A percentile compares a stretch with the other conserved stretches of the same genome.
Evolutionary conservation across 345 rosid genomes (phyloP).

Genomic region (Syzygium aromaticum): DNA sequence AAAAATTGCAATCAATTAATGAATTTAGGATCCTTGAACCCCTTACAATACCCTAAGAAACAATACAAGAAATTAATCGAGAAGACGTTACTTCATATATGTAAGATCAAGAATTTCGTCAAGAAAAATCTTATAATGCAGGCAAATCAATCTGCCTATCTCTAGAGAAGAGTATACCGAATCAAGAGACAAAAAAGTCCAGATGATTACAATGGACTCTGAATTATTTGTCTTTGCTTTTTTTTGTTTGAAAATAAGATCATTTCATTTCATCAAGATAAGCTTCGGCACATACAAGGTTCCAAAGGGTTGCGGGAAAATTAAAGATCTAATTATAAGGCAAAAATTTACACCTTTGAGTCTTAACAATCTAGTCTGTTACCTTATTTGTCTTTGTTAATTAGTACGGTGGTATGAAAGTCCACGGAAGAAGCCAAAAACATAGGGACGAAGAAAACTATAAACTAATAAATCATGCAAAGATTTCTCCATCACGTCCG

Average conservation of each 20-base stretch:
- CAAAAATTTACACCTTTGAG: too few relatives aligned
- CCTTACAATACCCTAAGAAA: not conserved
- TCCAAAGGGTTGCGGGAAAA: too few relatives aligned
- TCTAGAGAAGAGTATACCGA: not conserved
- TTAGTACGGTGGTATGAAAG: not conserved
- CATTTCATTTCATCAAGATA: too few relatives aligned
- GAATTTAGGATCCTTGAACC: not conserved
- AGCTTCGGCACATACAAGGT: too few relatives aligned
- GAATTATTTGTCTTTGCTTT: not conserved
- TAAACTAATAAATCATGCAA: not conserved
- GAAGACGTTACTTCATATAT: rapidly evolving
- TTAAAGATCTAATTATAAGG: too few relatives aligned
- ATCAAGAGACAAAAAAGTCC: not conserved
- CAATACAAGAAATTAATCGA: rapidly evolving
- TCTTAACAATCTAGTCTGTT: too few relatives aligned
- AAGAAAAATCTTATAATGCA: not conserved
- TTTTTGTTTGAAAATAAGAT: too few relatives aligned
- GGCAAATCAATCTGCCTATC: not conserved
- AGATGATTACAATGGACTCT: not conserved
- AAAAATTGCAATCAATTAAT: not conserved
- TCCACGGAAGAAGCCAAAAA: not conserved
- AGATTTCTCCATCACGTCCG: not conserved
- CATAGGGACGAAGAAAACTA: not conserved
- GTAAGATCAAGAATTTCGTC: not conserved
- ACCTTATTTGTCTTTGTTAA: not conserved